Evolutionary conservation across 2,329 filamentous ascomycete species (phyloP).

Genomic region (Kalmusia sp.): DNA sequence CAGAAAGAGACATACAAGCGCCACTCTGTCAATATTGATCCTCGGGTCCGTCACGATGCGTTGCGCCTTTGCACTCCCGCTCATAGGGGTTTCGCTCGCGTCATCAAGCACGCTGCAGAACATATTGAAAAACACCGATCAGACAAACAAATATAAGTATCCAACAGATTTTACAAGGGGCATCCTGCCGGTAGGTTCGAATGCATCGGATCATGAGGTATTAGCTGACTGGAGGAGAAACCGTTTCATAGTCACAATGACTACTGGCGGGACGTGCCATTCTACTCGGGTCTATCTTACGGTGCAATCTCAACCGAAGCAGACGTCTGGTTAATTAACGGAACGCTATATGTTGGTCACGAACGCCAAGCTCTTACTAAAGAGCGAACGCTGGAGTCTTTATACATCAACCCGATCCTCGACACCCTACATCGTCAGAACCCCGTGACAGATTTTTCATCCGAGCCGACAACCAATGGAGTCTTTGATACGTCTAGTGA

Average conservation of each 20-base stretch:
- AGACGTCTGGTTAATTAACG: conserved; percentile 67
- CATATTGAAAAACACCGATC: conserved; percentile 62
- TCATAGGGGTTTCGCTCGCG: conserved; percentile 25
- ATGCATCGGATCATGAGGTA: conserved; percentile 9
- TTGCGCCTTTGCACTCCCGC: conserved; percentile 20
- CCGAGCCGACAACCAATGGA: conserved; percentile 60
- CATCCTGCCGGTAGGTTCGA: conserved; percentile 59
- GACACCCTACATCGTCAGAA: conserved; percentile 64
- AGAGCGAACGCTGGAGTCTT: conserved; percentile 61
- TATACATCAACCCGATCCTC: conserved; percentile 68
- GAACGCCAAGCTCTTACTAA: conserved; percentile 59
- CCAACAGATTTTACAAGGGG: conserved; percentile 68
- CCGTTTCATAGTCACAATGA: conserved; percentile 66
- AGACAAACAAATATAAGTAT: conserved; percentile 62
- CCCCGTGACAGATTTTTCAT: conserved; percentile 57
- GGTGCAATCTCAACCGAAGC: conserved; percentile 66
- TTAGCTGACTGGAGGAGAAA: conserved; percentile 48
- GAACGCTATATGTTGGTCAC: conserved; percentile 65
- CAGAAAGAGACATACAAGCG: background rate
- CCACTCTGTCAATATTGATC: background rate
- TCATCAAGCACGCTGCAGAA: conserved; percentile 58
- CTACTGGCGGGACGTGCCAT: conserved; percentile 60
- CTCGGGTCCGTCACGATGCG: conserved; percentile 21
- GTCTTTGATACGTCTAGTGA: conserved; percentile 65
- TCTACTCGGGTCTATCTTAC: conserved; percentile 61